phyloP scores from a whole-genome alignment of 2,329 filamentous ascomycete genomes.

The Sporothrix curviconia region DNA sequence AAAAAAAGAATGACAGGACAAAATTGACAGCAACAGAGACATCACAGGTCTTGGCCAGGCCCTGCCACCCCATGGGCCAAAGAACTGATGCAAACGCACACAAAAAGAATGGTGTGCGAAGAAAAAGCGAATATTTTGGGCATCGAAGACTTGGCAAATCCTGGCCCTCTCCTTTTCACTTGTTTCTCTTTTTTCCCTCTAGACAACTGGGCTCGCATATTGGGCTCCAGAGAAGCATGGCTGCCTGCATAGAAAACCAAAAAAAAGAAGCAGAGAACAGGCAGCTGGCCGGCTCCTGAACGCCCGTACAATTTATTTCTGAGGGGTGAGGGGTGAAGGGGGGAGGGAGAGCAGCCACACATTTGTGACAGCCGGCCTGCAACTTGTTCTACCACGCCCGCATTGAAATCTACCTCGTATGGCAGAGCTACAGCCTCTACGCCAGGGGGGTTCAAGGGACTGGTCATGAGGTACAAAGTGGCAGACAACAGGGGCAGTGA shows the following conservation, averaged over 20 bases:
- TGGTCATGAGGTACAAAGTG: neutral
- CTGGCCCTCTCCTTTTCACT: too few relatives aligned
- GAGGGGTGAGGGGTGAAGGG: too few relatives aligned
- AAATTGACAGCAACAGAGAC: neutral
- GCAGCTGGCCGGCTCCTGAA: neutral
- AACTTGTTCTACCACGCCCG: neutral
- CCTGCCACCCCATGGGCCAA: too few relatives aligned
- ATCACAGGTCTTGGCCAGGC: neutral
- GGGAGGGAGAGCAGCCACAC: neutral
- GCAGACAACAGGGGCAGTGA: neutral
- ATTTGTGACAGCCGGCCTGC: neutral
- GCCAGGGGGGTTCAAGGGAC: neutral
- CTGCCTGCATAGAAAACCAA: constrained; percentile 9
- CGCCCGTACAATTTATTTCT: neutral
- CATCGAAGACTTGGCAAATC: too few relatives aligned
- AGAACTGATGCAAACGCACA: too few relatives aligned
- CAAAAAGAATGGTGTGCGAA: neutral
- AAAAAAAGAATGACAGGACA: neutral
- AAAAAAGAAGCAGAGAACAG: neutral
- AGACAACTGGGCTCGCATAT: neutral
- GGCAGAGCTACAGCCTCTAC: too few relatives aligned
- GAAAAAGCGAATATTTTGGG: neutral
- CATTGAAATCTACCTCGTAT: too few relatives aligned
- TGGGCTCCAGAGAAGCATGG: constrained; percentile 5
- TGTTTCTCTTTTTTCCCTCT: too few relatives aligned